Base-by-base conservation (phyloP, 352 stramenopile species). In the Thalassiosira gravida region DNA sequence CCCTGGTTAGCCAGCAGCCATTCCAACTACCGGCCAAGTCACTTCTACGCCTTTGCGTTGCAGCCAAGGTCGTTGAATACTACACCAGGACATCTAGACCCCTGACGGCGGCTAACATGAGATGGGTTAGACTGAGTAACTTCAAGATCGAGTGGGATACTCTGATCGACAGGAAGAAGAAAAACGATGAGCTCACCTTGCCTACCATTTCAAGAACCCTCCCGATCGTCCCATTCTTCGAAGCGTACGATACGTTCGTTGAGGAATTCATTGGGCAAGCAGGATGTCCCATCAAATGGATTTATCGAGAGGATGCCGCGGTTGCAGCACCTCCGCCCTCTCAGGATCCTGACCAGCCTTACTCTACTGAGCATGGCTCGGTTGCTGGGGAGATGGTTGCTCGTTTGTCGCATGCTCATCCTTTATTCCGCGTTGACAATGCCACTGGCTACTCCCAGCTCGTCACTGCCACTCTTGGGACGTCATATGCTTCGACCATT, bases 341-440 rank as follows among this genome's bases (percentile, higher is more conserved):
- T 20, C 24, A n/a, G 2, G 46, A 30, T 2, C 16, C n/a, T 16
- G 20, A 20, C 11, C 13, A 25, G 9, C 53, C 14, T 9, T 37
- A 13, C 7, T 46, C 11, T 11, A 35, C 16, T 13, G 22, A 52
- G 24, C 24, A 66, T 71, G 77, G 59, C 2, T 85, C 66, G 0
- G 46, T 85, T 8, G 39, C 53, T 42, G 64, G 24, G 1, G 69
- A 85, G 46, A 35, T 85, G 18, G 79, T 77, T 44, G 22, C 35
- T 44, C 2, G 59, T 16, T 2, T 55, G 22, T 55, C 52, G 0
- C 64, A 85, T 22, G 42, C 24, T n/a, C 63, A 85, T 74, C 27
- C 57, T 35, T 16, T 72, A 13, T 85, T 61, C 24, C 3, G 44
- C 13, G 13, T 55, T 18, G 58, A 80, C 24, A 85, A 80, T 64